A percentile compares a stretch with the other conserved stretches of the same genome.
These are phyloP conservation scores for Eucalyptus brandiana DNA, from an alignment of 345 rosid genomes.

Conservation along the genomic window DNA sequence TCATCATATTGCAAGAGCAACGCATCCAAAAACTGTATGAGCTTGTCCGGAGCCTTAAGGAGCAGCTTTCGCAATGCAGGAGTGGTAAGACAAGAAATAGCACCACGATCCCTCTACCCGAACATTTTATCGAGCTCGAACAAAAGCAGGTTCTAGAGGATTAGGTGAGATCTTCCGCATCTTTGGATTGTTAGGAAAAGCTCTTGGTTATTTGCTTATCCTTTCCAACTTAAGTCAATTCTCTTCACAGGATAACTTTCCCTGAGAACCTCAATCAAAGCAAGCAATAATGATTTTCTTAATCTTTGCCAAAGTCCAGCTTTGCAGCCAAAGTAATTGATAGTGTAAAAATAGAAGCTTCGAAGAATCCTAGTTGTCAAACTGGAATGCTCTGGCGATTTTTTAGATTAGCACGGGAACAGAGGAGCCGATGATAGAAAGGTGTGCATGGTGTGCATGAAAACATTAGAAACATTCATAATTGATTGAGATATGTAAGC, in stretches of 20 bases:
- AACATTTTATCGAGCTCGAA: conserved; percentile 49
- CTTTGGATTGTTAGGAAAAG: neutral
- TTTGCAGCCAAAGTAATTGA: neutral
- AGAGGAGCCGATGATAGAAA: neutral
- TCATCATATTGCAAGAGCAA: conserved; percentile 78
- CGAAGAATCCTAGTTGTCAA: neutral
- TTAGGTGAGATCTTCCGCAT: conserved; percentile 3
- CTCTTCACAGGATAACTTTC: neutral
- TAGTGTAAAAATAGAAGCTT: neutral
- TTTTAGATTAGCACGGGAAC: neutral
- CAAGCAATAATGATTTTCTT: neutral
- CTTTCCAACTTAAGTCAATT: neutral
- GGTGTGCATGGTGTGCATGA: neutral
- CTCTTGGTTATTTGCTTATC: neutral
- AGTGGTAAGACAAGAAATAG: conserved; percentile 24
- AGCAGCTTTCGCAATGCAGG: conserved; percentile 46
- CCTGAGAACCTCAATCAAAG: neutral
- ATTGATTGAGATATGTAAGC: neutral
- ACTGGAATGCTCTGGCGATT: neutral
- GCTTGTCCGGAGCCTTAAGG: conserved; percentile 52
- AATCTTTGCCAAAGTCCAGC: neutral
- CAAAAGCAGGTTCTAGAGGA: conserved; percentile 41
- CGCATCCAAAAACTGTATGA: conserved; percentile 69
- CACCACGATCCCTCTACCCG: conserved; percentile 15
- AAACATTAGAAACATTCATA: neutral